Evolutionary conservation across 768 basidiomycete species (phyloP), one percentile per base, ranked within the genome.

Genomic region (Pulveroboletus ravenelii): DNA sequence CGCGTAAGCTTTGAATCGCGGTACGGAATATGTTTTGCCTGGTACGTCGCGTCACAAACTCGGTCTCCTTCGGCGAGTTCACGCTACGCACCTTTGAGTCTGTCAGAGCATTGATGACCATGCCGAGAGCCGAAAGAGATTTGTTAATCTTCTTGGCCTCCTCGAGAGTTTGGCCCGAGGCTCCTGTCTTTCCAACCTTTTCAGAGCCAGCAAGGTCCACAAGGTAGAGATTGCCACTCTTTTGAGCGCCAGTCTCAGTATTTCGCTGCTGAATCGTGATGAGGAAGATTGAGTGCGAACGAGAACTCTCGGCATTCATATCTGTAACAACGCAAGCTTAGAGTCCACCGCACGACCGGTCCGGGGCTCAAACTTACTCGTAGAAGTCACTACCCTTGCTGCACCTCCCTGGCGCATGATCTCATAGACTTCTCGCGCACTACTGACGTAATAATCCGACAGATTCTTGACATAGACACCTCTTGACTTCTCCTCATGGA

Each of bases 61-160:
- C 15, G 34, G 37, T 15, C 25, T 17, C 38, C n/a, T 41, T 35
- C 35, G 10, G 15, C 23, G 32, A 40, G 20, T 35, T 15, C 38
- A 39, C 41, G 42, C 32, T 31, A 62, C 78, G 48, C 56, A 89
- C 95, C 81, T 98, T 99, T 54, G 85, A 77, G 63, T 99, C 96
- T 6, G 96, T 99, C 55, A 99, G 73, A 5, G 95, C 93, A 61
- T 99, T 99, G 65, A 99, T 99, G 63, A 99, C 96, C 93, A 98
- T 98, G 34, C 96, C 96, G 55, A 99, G 80, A 10, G 96, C 96
- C 15, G 93, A 95, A 25, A 99, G 74, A 27, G 89, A 93, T 71
- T 99, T 99, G 76, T 99, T 99, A 74, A 99, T 99, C 79, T 99
- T 99, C 84, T 99, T 99, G 13, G 96, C 96, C 71, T 99, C 96